Percentiles rank a stretch among this genome's conserved stretches.
These are phyloP conservation scores for Alternaria postmessia DNA, from an alignment of 2,329 filamentous ascomycete genomes.

Conservation along the genomic window DNA sequence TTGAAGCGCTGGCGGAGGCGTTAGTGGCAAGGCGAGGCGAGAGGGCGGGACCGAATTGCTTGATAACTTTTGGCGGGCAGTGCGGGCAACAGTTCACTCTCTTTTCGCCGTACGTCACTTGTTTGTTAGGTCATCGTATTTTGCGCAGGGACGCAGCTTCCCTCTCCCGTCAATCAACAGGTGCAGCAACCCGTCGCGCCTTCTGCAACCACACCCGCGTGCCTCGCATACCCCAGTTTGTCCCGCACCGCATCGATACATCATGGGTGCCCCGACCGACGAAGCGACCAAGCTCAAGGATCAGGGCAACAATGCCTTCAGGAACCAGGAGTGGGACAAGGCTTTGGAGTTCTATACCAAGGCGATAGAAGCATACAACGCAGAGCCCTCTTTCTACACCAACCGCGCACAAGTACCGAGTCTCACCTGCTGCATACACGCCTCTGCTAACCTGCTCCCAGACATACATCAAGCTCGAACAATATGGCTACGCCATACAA, in stretches of 20 bases:
- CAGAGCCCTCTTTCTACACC: slow-evolving; percentile 89
- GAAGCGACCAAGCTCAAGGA: slow-evolving; percentile 87
- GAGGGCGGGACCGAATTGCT: slow-evolving; percentile 35
- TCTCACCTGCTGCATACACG: slow-evolving; percentile 17
- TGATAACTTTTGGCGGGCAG: slow-evolving; percentile 30
- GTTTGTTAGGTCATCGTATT: slow-evolving; percentile 8
- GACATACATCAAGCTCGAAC: slow-evolving; percentile 94
- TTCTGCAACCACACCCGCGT: slow-evolving; percentile 24
- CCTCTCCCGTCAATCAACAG: slow-evolving; percentile 8
- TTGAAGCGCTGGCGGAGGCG: slow-evolving; percentile 19
- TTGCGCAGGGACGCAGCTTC: slow-evolving; percentile 11
- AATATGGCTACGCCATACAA: slow-evolving; percentile 89
- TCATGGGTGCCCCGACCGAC: slow-evolving; percentile 59
- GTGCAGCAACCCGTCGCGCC: slow-evolving; percentile 25
- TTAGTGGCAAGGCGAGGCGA: slow-evolving; percentile 38
- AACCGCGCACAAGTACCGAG: slow-evolving; percentile 88
- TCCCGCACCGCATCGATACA: slow-evolving; percentile 22
- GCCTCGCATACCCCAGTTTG: slow-evolving; percentile 19
- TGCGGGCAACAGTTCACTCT: slow-evolving; percentile 17
- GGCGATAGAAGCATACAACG: slow-evolving; percentile 83
- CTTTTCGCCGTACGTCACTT: slow-evolving; percentile 20
- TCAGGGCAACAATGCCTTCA: slow-evolving; percentile 93
- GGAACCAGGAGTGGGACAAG: slow-evolving; percentile 81
- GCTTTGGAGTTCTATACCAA: slow-evolving; percentile 86
- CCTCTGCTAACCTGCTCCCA: slow-evolving; percentile 51